Conservation (phyloP, 2,329 filamentous ascomycete genomes). For the Beauveria asiatica region DNA sequence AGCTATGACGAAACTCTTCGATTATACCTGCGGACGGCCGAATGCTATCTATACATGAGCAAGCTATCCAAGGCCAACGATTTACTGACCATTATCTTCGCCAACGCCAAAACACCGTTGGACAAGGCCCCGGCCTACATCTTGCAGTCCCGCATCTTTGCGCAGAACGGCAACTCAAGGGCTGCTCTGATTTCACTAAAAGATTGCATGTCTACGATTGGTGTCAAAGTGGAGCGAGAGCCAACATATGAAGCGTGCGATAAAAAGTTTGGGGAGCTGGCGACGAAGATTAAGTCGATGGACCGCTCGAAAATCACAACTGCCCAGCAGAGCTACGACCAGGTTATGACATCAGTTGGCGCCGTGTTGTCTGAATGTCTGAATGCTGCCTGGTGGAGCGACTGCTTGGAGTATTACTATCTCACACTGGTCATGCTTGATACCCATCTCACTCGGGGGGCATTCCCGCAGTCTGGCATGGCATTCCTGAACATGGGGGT, state of each 20-base stretch:
- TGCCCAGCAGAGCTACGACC: conserved; percentile 36
- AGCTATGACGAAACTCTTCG: conserved; percentile 81
- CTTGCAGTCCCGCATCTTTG: conserved; percentile 69
- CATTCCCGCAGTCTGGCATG: conserved; percentile 61
- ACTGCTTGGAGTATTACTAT: conserved; percentile 64
- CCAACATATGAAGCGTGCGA: conserved; percentile 74
- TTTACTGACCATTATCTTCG: conserved; percentile 62
- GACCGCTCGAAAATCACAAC: conserved; percentile 40
- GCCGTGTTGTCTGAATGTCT: conserved; percentile 63
- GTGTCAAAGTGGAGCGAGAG: conserved; percentile 54
- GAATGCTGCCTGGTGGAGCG: conserved; percentile 65
- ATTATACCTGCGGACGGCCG: conserved; percentile 69
- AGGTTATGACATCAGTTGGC: conserved; percentile 53
- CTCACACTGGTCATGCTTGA: conserved; percentile 58
- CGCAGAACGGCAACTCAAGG: conserved; percentile 62
- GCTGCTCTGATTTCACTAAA: conserved; percentile 63
- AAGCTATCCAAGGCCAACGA: conserved; percentile 58
- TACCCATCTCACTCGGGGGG: conserved; percentile 53
- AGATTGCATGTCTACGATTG: conserved; percentile 62
- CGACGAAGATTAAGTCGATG: conserved; percentile 50
- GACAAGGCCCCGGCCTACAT: conserved; percentile 83
- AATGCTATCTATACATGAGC: conserved; percentile 74
- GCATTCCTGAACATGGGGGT: conserved; percentile 60
- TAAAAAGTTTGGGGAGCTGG: conserved; percentile 56
- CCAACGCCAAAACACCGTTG: conserved; percentile 58